Base-by-base conservation (phyloP, 2,329 filamentous ascomycete species). In the Eutypella sp. region DNA sequence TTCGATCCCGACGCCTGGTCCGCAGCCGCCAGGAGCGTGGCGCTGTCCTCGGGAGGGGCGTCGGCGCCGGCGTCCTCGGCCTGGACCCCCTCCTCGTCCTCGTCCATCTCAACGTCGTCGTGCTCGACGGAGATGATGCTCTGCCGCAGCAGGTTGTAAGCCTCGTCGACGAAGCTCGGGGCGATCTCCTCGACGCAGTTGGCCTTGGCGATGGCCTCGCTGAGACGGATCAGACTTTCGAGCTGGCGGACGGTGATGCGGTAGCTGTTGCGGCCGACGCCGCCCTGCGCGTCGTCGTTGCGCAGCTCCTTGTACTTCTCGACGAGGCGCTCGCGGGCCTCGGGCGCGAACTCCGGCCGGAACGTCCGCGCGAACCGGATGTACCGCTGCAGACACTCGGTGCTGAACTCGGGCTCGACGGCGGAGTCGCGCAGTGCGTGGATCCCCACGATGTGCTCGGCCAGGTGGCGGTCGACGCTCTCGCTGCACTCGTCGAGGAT, bases 111-210 rank as follows among this genome's bases (percentile, higher is more conserved):
- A 15, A 99, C 84, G 58, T 99, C 93, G 58, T 99, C 93, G 61
- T 97, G 93, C 68, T 99, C 93, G 22, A 99, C 93, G 2, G 87
- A 93, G 59, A 99, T 96, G 64, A 99, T 99, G 66, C 87, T 93
- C 68, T 96, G 91, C 36, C 90, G 78, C 11, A 99, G 79, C 9
- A 99, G 78, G 57, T 93, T 89, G 67, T 86, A 97, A 0, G 92
- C 93, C 68, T 99, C 93, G 34, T 86, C 79, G 15, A 99, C 93
- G 68, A 97, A 95, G 0, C 81, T 79, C 1, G 87, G 78, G 0
- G 83, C 84, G 50, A 99, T 87, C 52, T 96, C 90, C 58, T 92
- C 87, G 13, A 96, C 89, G 63, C 93, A 99, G 64, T 96, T 97
- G 47, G 90, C 89, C 69, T 97, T 97, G 47, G 93, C 93, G 55